A percentile compares a stretch with the other conserved stretches of the same genome.
These are phyloP conservation scores for Trichosporon ovoides DNA, from an alignment of 1,284 basidiomycete genomes.

Conservation along the genomic window DNA sequence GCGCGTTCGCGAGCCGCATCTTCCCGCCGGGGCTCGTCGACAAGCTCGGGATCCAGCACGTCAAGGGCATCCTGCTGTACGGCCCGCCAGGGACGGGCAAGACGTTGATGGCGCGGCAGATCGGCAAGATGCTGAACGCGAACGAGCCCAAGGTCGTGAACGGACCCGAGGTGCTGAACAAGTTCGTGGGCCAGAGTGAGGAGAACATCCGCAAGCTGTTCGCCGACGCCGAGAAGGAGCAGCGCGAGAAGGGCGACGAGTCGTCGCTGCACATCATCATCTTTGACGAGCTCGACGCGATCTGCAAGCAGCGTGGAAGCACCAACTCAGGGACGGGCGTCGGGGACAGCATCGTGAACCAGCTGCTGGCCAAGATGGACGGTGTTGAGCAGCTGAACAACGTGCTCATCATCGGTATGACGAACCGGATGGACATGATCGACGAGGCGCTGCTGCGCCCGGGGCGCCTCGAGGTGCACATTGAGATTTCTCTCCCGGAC, in stretches of 20 bases:
- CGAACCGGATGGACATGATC: slow-evolving; percentile 97
- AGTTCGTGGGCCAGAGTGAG: slow-evolving; percentile 96
- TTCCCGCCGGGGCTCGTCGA: slow-evolving; percentile 96
- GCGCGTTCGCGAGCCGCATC: slow-evolving; percentile 95
- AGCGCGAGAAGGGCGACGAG: slow-evolving; percentile 97
- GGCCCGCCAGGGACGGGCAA: slow-evolving; percentile 99
- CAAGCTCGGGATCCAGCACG: slow-evolving; percentile 97
- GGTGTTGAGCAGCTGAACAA: slow-evolving; percentile 99
- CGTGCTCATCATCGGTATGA: slow-evolving; percentile 99
- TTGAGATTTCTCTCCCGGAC: slow-evolving; percentile 97
- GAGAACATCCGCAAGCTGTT: slow-evolving; percentile 99
- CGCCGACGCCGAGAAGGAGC: slow-evolving; percentile 97
- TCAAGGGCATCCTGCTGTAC: slow-evolving; percentile 93
- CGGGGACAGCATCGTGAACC: slow-evolving; percentile 97
- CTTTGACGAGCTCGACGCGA: slow-evolving; percentile 97
- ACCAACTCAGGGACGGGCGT: slow-evolving; percentile 86
- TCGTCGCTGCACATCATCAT: slow-evolving; percentile 97
- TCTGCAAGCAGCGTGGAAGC: slow-evolving; percentile 96
- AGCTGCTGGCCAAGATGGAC: slow-evolving; percentile 99
- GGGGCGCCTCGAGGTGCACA: slow-evolving; percentile 98
- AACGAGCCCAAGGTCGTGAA: slow-evolving; percentile 98
- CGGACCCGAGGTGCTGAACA: slow-evolving; percentile 90
- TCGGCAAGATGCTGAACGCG: slow-evolving; percentile 98
- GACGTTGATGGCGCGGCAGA: slow-evolving; percentile 96
- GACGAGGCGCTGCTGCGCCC: slow-evolving; percentile 96